Evolutionary conservation across 305 asterid species (phyloP).

Genomic region (Fraxinus albicans): DNA sequence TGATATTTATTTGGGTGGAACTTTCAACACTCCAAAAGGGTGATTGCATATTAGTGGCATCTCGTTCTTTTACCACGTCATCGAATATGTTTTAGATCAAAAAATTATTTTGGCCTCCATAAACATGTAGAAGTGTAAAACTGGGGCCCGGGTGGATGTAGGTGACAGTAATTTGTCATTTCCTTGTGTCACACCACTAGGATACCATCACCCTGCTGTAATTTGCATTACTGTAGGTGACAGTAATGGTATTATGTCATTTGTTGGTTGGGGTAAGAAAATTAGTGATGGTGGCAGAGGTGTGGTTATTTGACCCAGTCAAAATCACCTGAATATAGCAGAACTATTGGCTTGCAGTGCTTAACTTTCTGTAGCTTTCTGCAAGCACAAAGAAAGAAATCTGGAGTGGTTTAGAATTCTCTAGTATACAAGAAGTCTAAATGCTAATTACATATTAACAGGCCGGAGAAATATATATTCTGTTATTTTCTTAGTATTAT

Average conservation of each 20-base stretch:
- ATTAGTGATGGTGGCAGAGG: background rate
- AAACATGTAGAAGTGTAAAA: background rate
- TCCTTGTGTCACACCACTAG: background rate
- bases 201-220: background rate
- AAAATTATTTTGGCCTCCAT: background rate
- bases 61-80: background rate
- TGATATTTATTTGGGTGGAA: background rate
- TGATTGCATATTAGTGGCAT: background rate
- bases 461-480: background rate
- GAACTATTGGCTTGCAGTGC: slow-evolving; percentile 6
- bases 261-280: background rate
- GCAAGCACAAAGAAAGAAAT: background rate
- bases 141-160: background rate
- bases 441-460: background rate
- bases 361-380: background rate
- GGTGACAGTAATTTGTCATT: background rate
- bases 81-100: background rate
- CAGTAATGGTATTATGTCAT: background rate
- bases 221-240: background rate
- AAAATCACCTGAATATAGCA: background rate
- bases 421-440: background rate
- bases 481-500: background rate
- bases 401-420: background rate
- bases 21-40: background rate
- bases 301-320: background rate